Evolutionary conservation across 2,329 filamentous ascomycete genomes (phyloP).

Genomic region (Ceratocystis smalleyi): DNA sequence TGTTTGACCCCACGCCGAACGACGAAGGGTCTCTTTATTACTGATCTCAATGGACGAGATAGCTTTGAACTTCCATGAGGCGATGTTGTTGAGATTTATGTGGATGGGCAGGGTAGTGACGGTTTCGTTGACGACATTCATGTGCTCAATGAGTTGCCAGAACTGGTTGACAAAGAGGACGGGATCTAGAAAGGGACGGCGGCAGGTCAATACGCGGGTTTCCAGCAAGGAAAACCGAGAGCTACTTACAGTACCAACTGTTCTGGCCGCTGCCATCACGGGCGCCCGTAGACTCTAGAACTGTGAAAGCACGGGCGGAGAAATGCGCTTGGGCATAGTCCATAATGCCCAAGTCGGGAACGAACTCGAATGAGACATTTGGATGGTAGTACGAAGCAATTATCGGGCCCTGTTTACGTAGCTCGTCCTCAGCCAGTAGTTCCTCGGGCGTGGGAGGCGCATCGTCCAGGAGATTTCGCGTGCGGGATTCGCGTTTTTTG

Average conservation of each 20-base stretch:
- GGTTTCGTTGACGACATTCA: slow-evolving; percentile 82
- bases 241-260: slow-evolving; percentile 60
- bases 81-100: slow-evolving; percentile 67
- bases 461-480: slow-evolving; percentile 64
- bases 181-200: slow-evolving; percentile 34
- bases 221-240: background rate
- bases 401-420: slow-evolving; percentile 43
- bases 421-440: slow-evolving; percentile 37
- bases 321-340: slow-evolving; percentile 53
- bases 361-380: slow-evolving; percentile 77
- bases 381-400: slow-evolving; percentile 85
- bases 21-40: slow-evolving; percentile 65
- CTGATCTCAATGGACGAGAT: slow-evolving; percentile 75
- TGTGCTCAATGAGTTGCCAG: slow-evolving; percentile 86
- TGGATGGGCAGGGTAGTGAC: slow-evolving; percentile 68
- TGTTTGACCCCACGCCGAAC: slow-evolving; percentile 57
- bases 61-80: slow-evolving; percentile 78
- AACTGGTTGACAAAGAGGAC: slow-evolving; percentile 89
- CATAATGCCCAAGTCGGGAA: slow-evolving; percentile 62
- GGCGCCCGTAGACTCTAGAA: slow-evolving; percentile 63
- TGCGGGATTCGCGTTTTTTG: slow-evolving; percentile 82
- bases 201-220: too few species aligned
- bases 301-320: slow-evolving; percentile 60
- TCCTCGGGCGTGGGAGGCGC: slow-evolving; percentile 27
- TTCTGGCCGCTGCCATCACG: slow-evolving; percentile 75